Base-by-base conservation (phyloP, 371 early-diverging fungal genomes). In the Lichtheimia hyalospora region DNA sequence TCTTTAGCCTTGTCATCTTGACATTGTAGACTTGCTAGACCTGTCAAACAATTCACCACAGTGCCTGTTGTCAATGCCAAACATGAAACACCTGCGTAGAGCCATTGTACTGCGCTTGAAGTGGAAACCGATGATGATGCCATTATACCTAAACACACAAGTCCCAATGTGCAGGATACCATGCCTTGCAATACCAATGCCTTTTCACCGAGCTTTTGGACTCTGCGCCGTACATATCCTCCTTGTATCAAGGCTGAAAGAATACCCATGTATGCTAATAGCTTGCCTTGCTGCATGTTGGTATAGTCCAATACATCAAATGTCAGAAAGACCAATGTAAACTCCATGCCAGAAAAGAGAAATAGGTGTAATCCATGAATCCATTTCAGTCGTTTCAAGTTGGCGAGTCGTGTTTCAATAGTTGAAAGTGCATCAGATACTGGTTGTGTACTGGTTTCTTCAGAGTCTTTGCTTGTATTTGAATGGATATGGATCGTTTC, bases 341-440 rank as follows among this genome's bases (percentile, higher is more conserved):
- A 98, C 74, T 98, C 98, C 94, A 98, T 95, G 6, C 98, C 99
- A 3, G 94, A 92, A 71, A 97, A 98, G 41, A 94, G 67, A 67
- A 98, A 94, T 48, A 96, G 79, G 66, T 90, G 96, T 7, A 87
- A 71, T 63, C 94, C 92, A 67, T 96, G 96, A 40, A 93, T 73
- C 41, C 73, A 60, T 16, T 88, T 88, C 18, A 96, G 84, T 0
- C 72, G 67, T 3, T 69, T 27, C 14, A 89, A 63, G 49, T 77
- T 76, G 2, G 66, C 41, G 13, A 81, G 67, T n/a, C 79, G 76
- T 20, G 18, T 16, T 25, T 54, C 44, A 3, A 42, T 50, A 5
- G 52, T 40, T 5, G 40, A 12, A 3, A 15, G 49, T 8, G 43
- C 28, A n/a, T n/a, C n/a, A 12, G 46, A 46, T n/a, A 54, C 16